phyloP scores from a whole-genome alignment of 176 grass and related monocot species.

The Microstegium vimineum region DNA sequence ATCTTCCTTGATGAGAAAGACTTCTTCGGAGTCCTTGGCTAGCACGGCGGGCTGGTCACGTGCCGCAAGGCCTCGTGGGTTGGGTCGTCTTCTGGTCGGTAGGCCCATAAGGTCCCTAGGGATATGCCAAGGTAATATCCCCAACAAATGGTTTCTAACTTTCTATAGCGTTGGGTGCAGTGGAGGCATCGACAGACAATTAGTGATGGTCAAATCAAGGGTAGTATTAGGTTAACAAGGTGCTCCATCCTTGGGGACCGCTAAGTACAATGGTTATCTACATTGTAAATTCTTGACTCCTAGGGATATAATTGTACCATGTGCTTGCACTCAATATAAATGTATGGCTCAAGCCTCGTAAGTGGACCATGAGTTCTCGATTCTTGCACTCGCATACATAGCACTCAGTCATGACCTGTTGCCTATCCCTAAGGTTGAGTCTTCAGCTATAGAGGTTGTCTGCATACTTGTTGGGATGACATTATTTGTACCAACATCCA shows the following conservation, averaged over 20 bases:
- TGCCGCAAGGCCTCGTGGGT: too few relatives aligned
- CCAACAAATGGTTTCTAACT: too few relatives aligned
- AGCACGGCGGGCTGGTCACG: too few relatives aligned
- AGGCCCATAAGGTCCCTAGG: too few relatives aligned
- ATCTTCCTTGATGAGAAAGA: too few relatives aligned
- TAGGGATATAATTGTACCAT: background rate
- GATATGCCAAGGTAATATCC: too few relatives aligned
- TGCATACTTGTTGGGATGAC: background rate
- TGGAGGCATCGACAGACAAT: background rate
- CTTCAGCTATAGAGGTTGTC: background rate
- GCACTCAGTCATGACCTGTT: background rate
- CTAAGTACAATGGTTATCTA: background rate
- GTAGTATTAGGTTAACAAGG: background rate
- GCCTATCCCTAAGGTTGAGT: background rate
- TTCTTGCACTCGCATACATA: background rate
- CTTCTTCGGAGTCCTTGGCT: too few relatives aligned
- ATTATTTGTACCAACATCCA: background rate
- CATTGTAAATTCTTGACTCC: background rate
- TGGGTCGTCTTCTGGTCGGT: too few relatives aligned
- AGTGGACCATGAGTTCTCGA: background rate
- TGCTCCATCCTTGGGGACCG: background rate
- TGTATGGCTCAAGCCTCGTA: background rate
- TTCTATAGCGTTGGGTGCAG: too few relatives aligned
- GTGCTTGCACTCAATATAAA: background rate
- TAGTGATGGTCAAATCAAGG: background rate